Percentiles rank a stretch among this genome's conserved stretches.
Conservation (phyloP, 2,329 filamentous ascomycete species). For the Exserohilum rostratum region DNA sequence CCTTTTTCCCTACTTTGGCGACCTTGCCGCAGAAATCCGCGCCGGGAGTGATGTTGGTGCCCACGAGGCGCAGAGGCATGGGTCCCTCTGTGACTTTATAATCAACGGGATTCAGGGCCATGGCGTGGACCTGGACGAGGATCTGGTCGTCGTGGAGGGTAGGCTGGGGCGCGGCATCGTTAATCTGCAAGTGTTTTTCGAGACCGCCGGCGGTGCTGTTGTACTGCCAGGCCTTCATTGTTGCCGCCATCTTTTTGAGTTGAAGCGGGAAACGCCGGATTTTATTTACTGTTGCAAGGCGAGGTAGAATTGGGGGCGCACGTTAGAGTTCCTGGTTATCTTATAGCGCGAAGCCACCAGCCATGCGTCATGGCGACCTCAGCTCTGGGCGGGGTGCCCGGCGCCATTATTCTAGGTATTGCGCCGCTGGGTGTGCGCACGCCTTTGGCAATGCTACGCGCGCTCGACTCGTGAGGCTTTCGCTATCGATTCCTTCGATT, state of each 20-base stretch:
- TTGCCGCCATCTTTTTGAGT: constrained; percentile 31
- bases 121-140: constrained; percentile 61
- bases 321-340: too few species aligned
- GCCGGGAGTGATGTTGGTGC: constrained; percentile 51
- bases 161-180: constrained; percentile 51
- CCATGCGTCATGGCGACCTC: constrained; percentile 9
- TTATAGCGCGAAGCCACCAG: constrained; percentile 3
- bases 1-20: constrained; percentile 41
- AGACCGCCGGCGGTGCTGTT: constrained; percentile 53
- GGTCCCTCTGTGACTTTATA: constrained; percentile 65
- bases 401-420: not conserved
- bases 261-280: too few species aligned
- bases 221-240: constrained; percentile 67
- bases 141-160: constrained; percentile 53
- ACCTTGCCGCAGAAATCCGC: constrained; percentile 62
- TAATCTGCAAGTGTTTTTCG: constrained; percentile 60
- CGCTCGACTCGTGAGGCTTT: not conserved
- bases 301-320: too few species aligned
- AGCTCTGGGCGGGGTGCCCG: constrained; percentile 8
- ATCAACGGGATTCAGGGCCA: constrained; percentile 67
- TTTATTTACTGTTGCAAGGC: too few species aligned
- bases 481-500: not conserved
- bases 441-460: not conserved
- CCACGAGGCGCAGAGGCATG: constrained; percentile 29
- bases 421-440: not conserved